Evolutionary conservation across 805 yeast genomes (phyloP), one percentile per base, ranked within the genome.

Genomic region (Tetrapisispora fleetii): DNA sequence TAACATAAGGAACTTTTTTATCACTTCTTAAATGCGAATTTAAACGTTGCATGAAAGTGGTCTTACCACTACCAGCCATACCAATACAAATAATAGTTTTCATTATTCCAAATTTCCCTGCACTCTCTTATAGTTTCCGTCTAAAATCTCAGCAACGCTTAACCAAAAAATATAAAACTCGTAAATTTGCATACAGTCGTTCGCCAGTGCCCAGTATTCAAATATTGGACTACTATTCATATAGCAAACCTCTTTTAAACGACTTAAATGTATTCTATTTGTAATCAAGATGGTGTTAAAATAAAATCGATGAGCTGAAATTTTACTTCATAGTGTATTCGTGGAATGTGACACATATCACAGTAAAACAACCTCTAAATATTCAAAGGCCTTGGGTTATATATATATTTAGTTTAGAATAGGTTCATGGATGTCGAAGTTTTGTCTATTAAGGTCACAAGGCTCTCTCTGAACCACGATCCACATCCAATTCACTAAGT

Each of bases 21-120:
- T 82, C 75, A 33, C 86, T 51, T 61, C 90, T 95, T 33, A 93
- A 71, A 65, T 93, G 95, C 0, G 96, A 79, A 68, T 91, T 91
- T 52, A 93, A 72, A 53, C 99, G 72, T 66, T 93, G 99, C 88
- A 93, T 83, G 64, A 93, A 93, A 10, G 99, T 93, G 69, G 99
- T 91, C 67, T 93, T 93, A 59, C 99, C 99, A 46, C 95, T 83
- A 35, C 80, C 81, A 62, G 87, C 83, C 83, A 78, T 78, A 50
- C 83, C 83, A 49, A 78, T 75, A 56, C 80, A 76, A n/a, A 77
- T 59, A 43, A 76, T 65, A 37, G 75, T 72, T 27, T 63, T 64
- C 52, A 72, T 63, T 39, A 69, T 61, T 73, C 10, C 35, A 14
- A 24, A 24, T 24, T 4, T 24, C 8, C 8, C 8, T 24, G 8